These are phyloP conservation scores for Cyberlindnera sargentensis DNA, from an alignment of 805 yeast genomes.

Conservation along the genomic window DNA sequence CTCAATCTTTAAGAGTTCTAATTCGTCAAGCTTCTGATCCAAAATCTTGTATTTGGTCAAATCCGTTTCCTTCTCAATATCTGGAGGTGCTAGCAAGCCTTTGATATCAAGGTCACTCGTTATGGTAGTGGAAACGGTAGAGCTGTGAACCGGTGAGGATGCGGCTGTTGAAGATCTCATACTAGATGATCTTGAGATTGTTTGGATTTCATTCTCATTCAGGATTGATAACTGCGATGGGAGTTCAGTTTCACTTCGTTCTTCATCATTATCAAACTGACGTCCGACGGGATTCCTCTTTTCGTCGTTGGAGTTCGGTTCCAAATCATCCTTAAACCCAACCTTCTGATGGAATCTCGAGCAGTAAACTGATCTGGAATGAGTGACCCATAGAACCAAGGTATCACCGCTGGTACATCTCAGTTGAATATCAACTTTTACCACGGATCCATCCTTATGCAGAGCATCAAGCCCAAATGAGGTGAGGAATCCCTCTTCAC, in stretches of 20 bases:
- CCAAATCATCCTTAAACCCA: conserved; percentile 11
- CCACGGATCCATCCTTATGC: conserved; percentile 60
- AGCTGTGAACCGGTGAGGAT: conserved; percentile 13
- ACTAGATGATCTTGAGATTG: conserved; percentile 22
- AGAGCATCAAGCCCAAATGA: conserved; percentile 63
- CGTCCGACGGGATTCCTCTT: neutral
- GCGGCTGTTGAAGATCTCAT: conserved; percentile 12
- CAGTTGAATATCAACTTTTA: conserved; percentile 74
- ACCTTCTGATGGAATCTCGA: conserved; percentile 11
- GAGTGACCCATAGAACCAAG: conserved; percentile 78
- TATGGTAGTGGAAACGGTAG: conserved; percentile 6
- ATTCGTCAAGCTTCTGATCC: conserved; percentile 25
- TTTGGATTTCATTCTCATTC: conserved; percentile 30
- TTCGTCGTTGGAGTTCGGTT: conserved; percentile 3
- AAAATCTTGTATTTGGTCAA: conserved; percentile 13
- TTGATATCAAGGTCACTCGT: conserved; percentile 6
- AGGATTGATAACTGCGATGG: conserved; percentile 35
- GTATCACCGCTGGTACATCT: conserved; percentile 57
- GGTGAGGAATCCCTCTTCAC: conserved; percentile 45
- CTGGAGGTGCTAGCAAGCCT: neutral
- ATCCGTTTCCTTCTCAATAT: conserved; percentile 4
- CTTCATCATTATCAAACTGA: conserved; percentile 18
- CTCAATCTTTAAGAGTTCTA: conserved; percentile 39
- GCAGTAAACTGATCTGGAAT: conserved; percentile 44
- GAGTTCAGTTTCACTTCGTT: conserved; percentile 26